A percentile compares a stretch with the other conserved stretches of the same genome.
Evolutionary conservation across 2,329 filamentous ascomycete species (phyloP).

Genomic region (Claviceps fusiformis): DNA sequence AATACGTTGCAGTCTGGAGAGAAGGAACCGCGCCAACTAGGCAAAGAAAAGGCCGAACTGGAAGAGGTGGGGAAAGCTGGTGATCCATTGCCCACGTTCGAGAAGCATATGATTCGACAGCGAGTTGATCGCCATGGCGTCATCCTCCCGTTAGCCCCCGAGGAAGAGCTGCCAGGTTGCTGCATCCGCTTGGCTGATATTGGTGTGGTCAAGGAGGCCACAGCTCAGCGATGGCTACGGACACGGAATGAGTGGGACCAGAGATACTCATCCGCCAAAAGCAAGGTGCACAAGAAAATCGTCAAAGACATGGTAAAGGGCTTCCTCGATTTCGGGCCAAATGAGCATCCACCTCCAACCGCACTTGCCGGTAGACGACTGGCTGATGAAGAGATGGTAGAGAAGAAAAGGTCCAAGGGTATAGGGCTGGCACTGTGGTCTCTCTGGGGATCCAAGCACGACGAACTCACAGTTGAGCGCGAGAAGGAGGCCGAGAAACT

Average conservation of each 20-base stretch:
- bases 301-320: constrained; percentile 59
- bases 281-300: constrained; percentile 58
- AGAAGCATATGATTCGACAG: constrained; percentile 84
- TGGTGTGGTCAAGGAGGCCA: constrained; percentile 65
- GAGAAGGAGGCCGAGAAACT: constrained; percentile 37
- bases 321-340: constrained; percentile 54
- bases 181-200: constrained; percentile 49
- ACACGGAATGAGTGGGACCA: constrained; percentile 61
- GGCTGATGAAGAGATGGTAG: constrained; percentile 24
- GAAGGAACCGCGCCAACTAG: constrained; percentile 5
- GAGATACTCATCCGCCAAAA: constrained; percentile 56
- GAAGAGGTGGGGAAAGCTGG: constrained; percentile 68
- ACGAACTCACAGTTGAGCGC: constrained; percentile 55
- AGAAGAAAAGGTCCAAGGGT: constrained; percentile 48
- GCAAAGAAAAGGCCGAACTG: constrained; percentile 9
- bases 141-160: constrained; percentile 52
- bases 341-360: constrained; percentile 70
- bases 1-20: constrained; percentile 11
- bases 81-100: constrained; percentile 67
- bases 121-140: constrained; percentile 66
- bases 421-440: constrained; percentile 74
- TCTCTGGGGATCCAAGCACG: constrained; percentile 78
- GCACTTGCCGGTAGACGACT: constrained; percentile 62
- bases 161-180: constrained; percentile 51
- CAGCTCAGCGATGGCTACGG: constrained; percentile 71